Evolutionary conservation across 371 early-diverging fungal species (phyloP), one percentile per base, ranked within the genome.

Genomic region (Funneliformis caledonium): DNA sequence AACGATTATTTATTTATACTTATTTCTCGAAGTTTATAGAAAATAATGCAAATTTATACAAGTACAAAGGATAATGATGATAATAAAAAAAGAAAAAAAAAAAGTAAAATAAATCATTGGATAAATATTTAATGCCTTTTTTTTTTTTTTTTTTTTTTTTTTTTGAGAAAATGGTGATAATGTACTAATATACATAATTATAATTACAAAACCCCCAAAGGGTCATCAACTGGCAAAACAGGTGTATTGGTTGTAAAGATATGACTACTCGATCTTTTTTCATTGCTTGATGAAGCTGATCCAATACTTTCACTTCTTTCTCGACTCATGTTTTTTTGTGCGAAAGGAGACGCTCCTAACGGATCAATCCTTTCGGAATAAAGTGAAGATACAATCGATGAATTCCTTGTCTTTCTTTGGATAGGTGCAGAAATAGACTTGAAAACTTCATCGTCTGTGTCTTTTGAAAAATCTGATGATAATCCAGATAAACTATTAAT

Each of bases 191-290:
- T n/a, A 59, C 37, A 60, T 22, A 31, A 42, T 59, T 60, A 11
- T 52, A 75, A 45, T 45, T 70, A 79, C 45, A 60, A 70, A 70
- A 79, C 80, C 19, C 80, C 80, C 45, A 79, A 79, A 37, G 80
- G 80, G 16, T 79, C 80, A n/a, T 79, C 80, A 45, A 47, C 50
- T 8, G 62, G 64, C 16, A 26, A 31, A 7, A 48, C 43, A 45
- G 64, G 42, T 26, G 43, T 59, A 42, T 50, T 47, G n/a, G 37
- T 14, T 10, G 19, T 67, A n/a, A 14, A 8, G 42, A 10, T 73
- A 52, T 73, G 11, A 64, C 16, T 26, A 64, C 3, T 64, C 12
- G 10, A 10, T 12, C 33, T 26, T 12, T 7, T 26, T 31, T 48
- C 45, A 60, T 9, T 76, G 22, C 6, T 62, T 68, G 78, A 77